Evolutionary conservation across 106 monocot species (phyloP).

Genomic region (Dendrobium chrysotoxum): DNA sequence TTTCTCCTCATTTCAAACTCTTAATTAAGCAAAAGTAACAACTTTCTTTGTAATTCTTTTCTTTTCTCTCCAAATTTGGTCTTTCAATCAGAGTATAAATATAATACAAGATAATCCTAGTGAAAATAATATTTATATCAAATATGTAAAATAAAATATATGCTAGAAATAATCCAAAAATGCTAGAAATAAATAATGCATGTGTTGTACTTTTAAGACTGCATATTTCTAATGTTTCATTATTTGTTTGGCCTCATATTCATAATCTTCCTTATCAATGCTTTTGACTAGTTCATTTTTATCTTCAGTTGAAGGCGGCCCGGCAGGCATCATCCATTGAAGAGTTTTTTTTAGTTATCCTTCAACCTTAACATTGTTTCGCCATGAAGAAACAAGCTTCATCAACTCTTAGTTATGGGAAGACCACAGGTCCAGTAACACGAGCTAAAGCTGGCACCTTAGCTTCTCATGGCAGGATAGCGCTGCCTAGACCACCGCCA

Average conservation of each 20-base stretch:
- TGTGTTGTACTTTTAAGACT: background rate
- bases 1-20: background rate
- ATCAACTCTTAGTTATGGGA: background rate
- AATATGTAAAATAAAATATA: too few relatives aligned
- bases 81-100: too few relatives aligned
- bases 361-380: background rate
- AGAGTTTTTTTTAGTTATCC: background rate
- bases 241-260: background rate
- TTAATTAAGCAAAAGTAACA: background rate
- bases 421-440: slow-evolving; percentile 2
- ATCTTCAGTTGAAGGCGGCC: background rate
- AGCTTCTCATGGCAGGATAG: background rate
- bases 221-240: background rate
- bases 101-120: too few relatives aligned
- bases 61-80: background rate
- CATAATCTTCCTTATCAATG: background rate
- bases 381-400: slow-evolving; percentile 2
- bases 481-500: background rate
- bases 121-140: too few relatives aligned
- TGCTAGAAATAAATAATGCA: background rate
- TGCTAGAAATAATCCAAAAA: too few relatives aligned
- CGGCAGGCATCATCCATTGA: background rate
- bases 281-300: background rate
- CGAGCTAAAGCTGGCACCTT: slow-evolving; percentile 1
- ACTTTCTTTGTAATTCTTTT: background rate